Base-by-base conservation (phyloP, 441 rosid species). In the Erysimum cheiri region DNA sequence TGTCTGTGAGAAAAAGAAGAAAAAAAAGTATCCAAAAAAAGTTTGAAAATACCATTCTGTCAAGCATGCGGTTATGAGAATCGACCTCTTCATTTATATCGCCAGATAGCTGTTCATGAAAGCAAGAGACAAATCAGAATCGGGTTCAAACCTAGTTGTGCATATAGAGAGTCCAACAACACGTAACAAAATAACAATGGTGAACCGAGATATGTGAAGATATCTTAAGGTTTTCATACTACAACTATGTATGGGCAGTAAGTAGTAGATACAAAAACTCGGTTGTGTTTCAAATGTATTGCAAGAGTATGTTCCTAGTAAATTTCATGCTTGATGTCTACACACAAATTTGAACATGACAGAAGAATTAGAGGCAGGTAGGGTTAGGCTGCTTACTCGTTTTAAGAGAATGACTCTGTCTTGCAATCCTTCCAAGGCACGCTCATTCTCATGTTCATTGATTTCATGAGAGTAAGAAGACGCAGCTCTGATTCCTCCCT, bases 61-160 rank as follows among this genome's bases (percentile, higher is more conserved):
- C 99, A 73, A 96, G 86, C 93, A 88, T 77, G 56, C 78, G 90
- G 76, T 93, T 96, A 79, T 96, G 99, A 52, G 80, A 61, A 60
- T 93, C 98, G 47, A 96, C 98, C 80, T 95, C 99, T 78, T 92
- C 98, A 24, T 92, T 75, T 78, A 95, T 86, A 75, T 92, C 98
- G 10, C 97, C 99, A 15, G 98, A 90, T 62, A 95, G 77, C 99
- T 95, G 78, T 74, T 69, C 28, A 72, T 67, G 36, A 60, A 1
- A 5, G 64, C 19, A 15, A 4, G 9, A 70, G 24, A 70, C n/a
- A 28, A 56, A 72, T 69, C 43, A 70, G 63, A 62, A 70, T 37
- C 64, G 15, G 17, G 6, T 14, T 46, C n/a, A 64, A 47, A 49
- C 28, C 33, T 49, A 60, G 11, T 48, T 36, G 39, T 57, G 37